Base-by-base conservation (phyloP, 768 basidiomycete species). In the Auricularia sp. region DNA sequence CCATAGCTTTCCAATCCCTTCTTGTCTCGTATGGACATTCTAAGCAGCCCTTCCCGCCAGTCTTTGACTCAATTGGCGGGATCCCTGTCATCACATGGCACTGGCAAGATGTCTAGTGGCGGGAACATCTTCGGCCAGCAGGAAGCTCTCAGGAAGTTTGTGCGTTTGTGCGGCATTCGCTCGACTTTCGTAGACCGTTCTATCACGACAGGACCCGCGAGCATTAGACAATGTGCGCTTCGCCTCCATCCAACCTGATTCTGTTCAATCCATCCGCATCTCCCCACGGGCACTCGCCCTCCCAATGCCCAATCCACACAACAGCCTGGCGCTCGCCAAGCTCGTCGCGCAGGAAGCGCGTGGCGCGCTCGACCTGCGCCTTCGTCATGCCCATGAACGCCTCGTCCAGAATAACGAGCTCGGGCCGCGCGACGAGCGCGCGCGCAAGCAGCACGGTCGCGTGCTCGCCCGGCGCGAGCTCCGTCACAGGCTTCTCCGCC, bases 371-470 rank as follows among this genome's bases (percentile, higher is more conserved):
- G 36, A 95, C 84, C 85, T 92, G 91, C 4, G 73, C 75, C 54
- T 84, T 86, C 67, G 91, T 91, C 91, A 98, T 95, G 33, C 94
- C 95, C 29, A 90, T 87, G 84, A 91, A 94, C 8, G 87, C 90
- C 72, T 99, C 96, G 70, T 99, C 96, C 47, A 98, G 76, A 10
- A 98, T 78, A 6, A 98, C 79, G 39, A 99, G 72, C 63, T 81
- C 82, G 3, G 91, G 89, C 14, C 79, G 76, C 14, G 83, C 83
- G 8, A 95, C 92, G 39, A 97, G 77, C 34, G 94, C 91, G 18
- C 94, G 84, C 82, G 95, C 86, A 53, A 98, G 80, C 43, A 98
- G 76, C 21, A 93, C 84, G 56, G 95, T 74, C 56, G 86, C 82
- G 75, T 96, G 95, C 71, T 90, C 89, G 0, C 86, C 88, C 0